phyloP scores from a whole-genome alignment of 169 alveolate species.

The Pseudocohnilembus persalinus region DNA sequence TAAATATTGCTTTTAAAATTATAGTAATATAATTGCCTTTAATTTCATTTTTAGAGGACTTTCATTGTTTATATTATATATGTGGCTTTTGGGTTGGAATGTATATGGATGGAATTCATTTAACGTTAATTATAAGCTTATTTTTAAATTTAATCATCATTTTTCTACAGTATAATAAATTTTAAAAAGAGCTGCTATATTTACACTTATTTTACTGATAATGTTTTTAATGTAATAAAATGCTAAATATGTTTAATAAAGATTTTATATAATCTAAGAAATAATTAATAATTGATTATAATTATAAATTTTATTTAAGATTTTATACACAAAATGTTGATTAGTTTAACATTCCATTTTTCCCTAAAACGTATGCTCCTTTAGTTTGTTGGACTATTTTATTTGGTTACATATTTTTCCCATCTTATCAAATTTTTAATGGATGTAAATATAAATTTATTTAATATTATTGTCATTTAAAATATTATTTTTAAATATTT shows the following conservation, averaged over 20 bases:
- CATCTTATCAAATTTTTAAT: neutral
- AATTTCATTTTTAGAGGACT: constrained; percentile 49
- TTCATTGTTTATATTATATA: constrained; percentile 28
- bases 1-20: too few relatives aligned
- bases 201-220: constrained; percentile 14
- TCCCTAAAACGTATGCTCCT: neutral
- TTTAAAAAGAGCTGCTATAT: constrained; percentile 30
- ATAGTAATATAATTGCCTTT: too few relatives aligned
- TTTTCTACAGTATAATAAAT: constrained; percentile 30
- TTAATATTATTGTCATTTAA: too few relatives aligned
- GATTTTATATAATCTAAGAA: too few relatives aligned
- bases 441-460: neutral
- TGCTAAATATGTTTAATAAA: too few relatives aligned
- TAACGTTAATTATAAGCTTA: constrained; percentile 30
- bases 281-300: too few relatives aligned
- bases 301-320: too few relatives aligned
- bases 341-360: too few relatives aligned
- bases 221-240: neutral
- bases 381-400: neutral
- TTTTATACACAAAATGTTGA: too few relatives aligned
- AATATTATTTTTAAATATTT: too few relatives aligned
- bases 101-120: constrained; percentile 38
- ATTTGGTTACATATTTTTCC: neutral
- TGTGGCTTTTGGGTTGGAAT: constrained; percentile 37
- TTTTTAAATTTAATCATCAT: constrained; percentile 42